Evolutionary conservation across 306 rosid genomes (phyloP), one percentile per base, ranked within the genome.

Genomic region (Casuarina cunninghamiana): DNA sequence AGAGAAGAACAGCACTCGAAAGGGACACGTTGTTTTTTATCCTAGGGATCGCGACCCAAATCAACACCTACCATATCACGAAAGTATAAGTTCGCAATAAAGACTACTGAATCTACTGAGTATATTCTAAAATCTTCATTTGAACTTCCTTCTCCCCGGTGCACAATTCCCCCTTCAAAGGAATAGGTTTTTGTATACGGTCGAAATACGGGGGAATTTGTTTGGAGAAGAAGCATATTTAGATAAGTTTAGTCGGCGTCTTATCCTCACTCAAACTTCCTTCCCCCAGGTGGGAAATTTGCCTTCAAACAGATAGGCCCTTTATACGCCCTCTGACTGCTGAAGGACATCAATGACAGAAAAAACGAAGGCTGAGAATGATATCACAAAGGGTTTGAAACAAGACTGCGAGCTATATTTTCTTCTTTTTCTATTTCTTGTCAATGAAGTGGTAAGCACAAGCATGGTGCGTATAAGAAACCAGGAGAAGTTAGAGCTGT

Each of bases 1-100:
- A 78, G 26, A 86, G 84, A 39, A 86, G 74, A 74, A 84, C 32
- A 58, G 80, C 85, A 78, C 86, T 84, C 35, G 90, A 57, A 65
- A 85, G 78, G 69, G 83, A 77, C 89, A 89, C 84, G 78, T 77
- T 67, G 37, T 80, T 84, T 76, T 65, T 84, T 60, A 89, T 53
- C 72, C 83, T 80, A 42, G 93, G 90, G 53, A 89, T 84, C 37
- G 84, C 83, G 10, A 75, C 80, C 93, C 93, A 89, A 83, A 89
- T 68, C 75, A 89, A 39, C 80, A 86, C 86, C 93, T 89, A 61
- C 42, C 74, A 81, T 78, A 13, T 49, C 6, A 65, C 41, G 17
- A 74, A 84, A 69, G 48, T 44, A 55, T 35, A 26, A 62, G 37
- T 15, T 42, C 15, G 45, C 66, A 78, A 35, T 55, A 38, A 19